Evolutionary conservation across 257 asterid genomes (phyloP), one percentile per base, ranked within the genome.

Genomic region (Penstemon barbatus): DNA sequence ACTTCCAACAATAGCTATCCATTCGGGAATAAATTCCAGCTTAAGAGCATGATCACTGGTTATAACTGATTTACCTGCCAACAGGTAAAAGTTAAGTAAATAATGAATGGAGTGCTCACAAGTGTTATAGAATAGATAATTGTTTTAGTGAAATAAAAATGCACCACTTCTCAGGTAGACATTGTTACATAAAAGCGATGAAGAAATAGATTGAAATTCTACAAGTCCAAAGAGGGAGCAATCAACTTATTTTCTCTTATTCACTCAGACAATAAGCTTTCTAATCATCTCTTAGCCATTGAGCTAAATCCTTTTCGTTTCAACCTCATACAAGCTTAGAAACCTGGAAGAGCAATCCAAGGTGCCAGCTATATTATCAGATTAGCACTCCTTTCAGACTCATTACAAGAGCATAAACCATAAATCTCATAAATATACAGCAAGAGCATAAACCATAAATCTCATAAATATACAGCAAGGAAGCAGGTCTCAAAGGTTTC

Each of bases 1-100:
- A 85, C 98, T 91, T 79, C 98, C 98, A 5, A 91, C 93, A 70
- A 91, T 89, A 61, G 96, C 98, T 82, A 91, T 91, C 98, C 98
- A 91, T 37, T 91, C 84, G 4, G 98, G 98, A 77, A 91, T 94
- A 56, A 69, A 80, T 81, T 91, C 96, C 82, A 91, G 74, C 79
- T 91, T 89, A 77, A 91, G 96, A 57, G 98, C 96, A 81, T 91
- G 98, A 75, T 91, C 98, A 18, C 98, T 91, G 71, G 98, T 91
- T 74, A 91, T 89, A 40, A 91, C 98, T 5, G 98, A 78, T 86
- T 91, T 89, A 74, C 98, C 98, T 89, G 86, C 83, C 84, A 63
- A 45, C 44, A 61, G 69, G 57, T 68, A 63, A 18, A 62, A 42
- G 66, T 67, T 50, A 25, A 25, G 57, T 43, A 56, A 18, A 48